These are phyloP conservation scores for Cercis canadensis DNA, from an alignment of 306 rosid genomes.

Conservation along the genomic window DNA sequence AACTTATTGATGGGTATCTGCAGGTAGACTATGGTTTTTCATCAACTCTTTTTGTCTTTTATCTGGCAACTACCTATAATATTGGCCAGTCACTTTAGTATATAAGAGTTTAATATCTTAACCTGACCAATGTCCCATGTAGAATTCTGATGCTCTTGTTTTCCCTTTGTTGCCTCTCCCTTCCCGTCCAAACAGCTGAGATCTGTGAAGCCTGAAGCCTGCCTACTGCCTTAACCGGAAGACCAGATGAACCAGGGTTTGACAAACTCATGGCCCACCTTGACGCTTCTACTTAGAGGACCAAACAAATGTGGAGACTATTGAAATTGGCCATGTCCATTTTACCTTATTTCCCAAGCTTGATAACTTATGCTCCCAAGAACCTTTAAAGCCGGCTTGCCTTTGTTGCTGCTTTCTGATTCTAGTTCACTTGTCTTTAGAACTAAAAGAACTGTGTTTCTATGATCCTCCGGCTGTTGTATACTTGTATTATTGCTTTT, in stretches of 20 bases:
- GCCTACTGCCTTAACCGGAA: constrained; percentile 94
- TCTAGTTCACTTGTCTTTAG: constrained; percentile 51
- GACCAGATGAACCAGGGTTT: constrained; percentile 98
- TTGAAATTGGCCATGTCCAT: constrained; percentile 66
- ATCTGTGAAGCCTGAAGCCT: constrained; percentile 97
- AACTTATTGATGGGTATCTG: constrained; percentile 32
- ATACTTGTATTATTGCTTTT: constrained; percentile 43
- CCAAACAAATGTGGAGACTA: constrained; percentile 77
- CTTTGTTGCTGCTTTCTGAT: constrained; percentile 54
- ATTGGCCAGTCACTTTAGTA: constrained; percentile 47
- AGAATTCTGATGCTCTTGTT: constrained; percentile 90
- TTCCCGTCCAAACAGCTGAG: constrained; percentile 98
- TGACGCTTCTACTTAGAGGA: constrained; percentile 82
- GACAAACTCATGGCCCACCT: constrained; percentile 95
- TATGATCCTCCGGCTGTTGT: constrained; percentile 49
- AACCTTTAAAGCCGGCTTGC: constrained; percentile 70
- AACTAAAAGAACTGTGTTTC: constrained; percentile 57
- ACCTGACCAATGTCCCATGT: constrained; percentile 79
- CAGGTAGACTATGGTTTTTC: constrained; percentile 50
- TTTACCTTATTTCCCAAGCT: constrained; percentile 84
- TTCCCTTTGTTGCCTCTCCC: constrained; percentile 95
- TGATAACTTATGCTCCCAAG: constrained; percentile 74
- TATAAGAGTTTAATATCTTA: constrained; percentile 64
- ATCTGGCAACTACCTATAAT: constrained; percentile 46
- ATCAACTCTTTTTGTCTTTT: constrained; percentile 42